Evolutionary conservation across 2,329 filamentous ascomycete genomes (phyloP), one percentile per base, ranked within the genome.

Genomic region (Fusarium mundagurra): DNA sequence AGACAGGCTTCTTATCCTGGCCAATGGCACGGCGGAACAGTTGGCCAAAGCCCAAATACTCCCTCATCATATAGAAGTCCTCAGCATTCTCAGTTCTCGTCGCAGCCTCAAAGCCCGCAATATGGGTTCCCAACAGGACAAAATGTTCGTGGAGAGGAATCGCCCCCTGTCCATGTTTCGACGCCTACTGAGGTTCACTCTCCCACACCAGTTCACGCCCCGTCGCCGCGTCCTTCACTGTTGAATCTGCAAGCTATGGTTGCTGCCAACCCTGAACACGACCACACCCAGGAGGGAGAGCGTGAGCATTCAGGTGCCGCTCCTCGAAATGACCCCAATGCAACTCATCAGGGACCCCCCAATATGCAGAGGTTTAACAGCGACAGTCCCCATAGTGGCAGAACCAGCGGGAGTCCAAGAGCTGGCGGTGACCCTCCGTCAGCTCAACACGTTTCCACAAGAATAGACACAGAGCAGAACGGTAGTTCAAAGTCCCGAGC

Each of bases 1-100:
- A 84, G 84, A 1, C 73, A 68, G 33, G 78, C 80, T 18, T 85
- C 85, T 50, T 64, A 71, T 12, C 72, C 81, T 20, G 83, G 84
- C 9, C 82, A 83, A 53, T 82, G 81, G 34, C 83, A 84, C 54
- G 83, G 81, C 44, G 83, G 81, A 27, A 73, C 65, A 18, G 57
- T 76, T n/a, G 79, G 74, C 6, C 80, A 83, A 55, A 73, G 77
- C 45, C 43, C 77, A 17, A 76, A 74, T 18, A 72, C 65, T n/a
- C 63, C 70, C 18, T 27, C 73, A 18, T 29, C 73, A 34, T 72
- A 67, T 31, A 75, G 50, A 39, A 66, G 51, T 33, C 65, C 64
- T 53, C 67, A 39, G 22, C 61, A 70, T 48, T 60, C 66, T 39
- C 59, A 70, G 11, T 70, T 70, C 45, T 45, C 67, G 29, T 61